Conservation (phyloP, 495 filamentous ascomycete species). For the Physcia stellaris region DNA sequence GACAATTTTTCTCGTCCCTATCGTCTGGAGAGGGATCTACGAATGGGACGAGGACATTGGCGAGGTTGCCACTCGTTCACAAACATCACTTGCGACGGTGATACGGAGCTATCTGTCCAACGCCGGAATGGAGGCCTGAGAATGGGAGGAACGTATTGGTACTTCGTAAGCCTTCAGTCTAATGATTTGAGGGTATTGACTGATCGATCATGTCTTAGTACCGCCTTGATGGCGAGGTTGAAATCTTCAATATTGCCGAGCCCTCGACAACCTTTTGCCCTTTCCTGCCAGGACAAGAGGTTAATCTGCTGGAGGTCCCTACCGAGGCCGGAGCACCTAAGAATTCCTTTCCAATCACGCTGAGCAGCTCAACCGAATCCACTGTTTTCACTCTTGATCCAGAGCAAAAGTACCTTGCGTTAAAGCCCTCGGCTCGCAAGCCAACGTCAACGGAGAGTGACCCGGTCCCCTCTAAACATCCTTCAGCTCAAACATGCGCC, state of each 20-base stretch:
- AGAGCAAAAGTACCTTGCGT: slow-evolving; percentile 53
- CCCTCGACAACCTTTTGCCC: slow-evolving; percentile 70
- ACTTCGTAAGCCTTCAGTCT: slow-evolving; percentile 51
- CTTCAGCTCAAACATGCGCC: background rate
- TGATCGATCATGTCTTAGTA: slow-evolving; percentile 38
- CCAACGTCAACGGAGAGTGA: background rate
- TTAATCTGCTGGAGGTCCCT: slow-evolving; percentile 74
- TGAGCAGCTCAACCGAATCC: slow-evolving; percentile 24
- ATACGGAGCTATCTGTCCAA: slow-evolving; percentile 31
- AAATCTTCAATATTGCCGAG: slow-evolving; percentile 55
- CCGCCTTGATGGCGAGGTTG: slow-evolving; percentile 57
- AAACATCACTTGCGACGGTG: slow-evolving; percentile 72
- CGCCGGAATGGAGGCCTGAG: slow-evolving; percentile 67
- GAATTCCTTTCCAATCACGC: slow-evolving; percentile 22
- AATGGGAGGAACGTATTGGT: slow-evolving; percentile 91
- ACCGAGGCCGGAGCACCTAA: slow-evolving; percentile 42
- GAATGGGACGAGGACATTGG: slow-evolving; percentile 61
- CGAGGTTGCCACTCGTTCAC: slow-evolving; percentile 72
- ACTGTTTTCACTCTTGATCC: slow-evolving; percentile 66
- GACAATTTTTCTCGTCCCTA: slow-evolving; percentile 75
- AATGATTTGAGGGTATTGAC: background rate
- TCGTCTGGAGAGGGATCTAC: slow-evolving; percentile 61
- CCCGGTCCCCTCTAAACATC: background rate
- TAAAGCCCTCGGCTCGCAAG: slow-evolving; percentile 18
- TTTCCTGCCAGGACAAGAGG: slow-evolving; percentile 68